phyloP scores from a whole-genome alignment of 2,329 filamentous ascomycete genomes.

The Ciborinia camelliae region DNA sequence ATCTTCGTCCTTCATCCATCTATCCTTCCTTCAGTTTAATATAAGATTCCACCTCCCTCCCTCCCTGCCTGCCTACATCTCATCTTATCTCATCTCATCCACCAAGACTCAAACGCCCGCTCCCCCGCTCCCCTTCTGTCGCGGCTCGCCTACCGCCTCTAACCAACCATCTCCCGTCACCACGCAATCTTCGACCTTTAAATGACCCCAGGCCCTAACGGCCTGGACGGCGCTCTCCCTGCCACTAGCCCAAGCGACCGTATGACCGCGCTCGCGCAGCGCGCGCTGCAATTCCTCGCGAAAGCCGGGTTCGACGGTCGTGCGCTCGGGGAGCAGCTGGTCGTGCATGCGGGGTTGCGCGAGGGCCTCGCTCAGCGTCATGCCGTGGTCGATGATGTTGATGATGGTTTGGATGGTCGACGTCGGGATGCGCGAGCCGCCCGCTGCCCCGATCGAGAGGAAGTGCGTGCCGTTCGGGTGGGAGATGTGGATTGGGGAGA shows the following conservation, averaged over 20 bases:
- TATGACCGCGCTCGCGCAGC: conserved; percentile 64
- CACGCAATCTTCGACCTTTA: conserved; percentile 74
- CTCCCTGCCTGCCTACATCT: too few species aligned
- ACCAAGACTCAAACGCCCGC: neutral
- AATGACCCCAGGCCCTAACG: conserved; percentile 59
- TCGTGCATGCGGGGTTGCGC: conserved; percentile 71
- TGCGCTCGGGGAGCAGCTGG: conserved; percentile 70
- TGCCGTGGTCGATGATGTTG: conserved; percentile 63
- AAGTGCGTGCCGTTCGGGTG: conserved; percentile 61
- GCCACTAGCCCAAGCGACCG: conserved; percentile 64
- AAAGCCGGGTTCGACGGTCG: conserved; percentile 66
- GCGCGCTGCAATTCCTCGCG: conserved; percentile 62
- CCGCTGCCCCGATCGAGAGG: conserved; percentile 70
- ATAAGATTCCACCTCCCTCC: too few species aligned
- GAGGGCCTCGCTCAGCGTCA: conserved; percentile 61
- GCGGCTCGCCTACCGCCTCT: conserved; percentile 72
- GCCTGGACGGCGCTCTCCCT: conserved; percentile 69
- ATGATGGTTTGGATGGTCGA: conserved; percentile 71
- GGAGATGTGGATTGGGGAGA: conserved; percentile 64
- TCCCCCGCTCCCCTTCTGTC: conserved; percentile 57
- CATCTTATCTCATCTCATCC: neutral
- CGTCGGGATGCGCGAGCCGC: conserved; percentile 80
- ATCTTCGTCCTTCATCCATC: too few species aligned
- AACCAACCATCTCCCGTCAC: conserved; percentile 74
- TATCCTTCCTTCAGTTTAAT: too few species aligned